A percentile compares a stretch with the other conserved stretches of the same genome.
Conservation (phyloP, 768 basidiomycete species). For the Coprinellus aureogranulatus region DNA sequence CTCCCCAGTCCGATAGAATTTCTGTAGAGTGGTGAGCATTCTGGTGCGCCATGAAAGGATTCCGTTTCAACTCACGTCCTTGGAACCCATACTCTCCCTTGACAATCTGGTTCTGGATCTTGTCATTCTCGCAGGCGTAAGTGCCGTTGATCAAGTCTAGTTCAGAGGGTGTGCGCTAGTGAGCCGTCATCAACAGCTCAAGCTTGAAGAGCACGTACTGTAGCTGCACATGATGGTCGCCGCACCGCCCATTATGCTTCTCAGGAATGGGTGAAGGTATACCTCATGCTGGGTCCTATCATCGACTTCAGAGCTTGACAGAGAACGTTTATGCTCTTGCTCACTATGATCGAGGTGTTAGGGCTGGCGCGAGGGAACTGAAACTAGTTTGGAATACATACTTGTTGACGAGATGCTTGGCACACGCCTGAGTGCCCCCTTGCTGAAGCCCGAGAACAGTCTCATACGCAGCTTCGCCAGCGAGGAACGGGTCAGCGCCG, state of each 20-base stretch:
- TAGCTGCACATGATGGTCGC: constrained; percentile 76
- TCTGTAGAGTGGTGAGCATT: constrained; percentile 26
- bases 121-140: constrained; percentile 74
- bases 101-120: constrained; percentile 68
- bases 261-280: constrained; percentile 67
- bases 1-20: constrained; percentile 75
- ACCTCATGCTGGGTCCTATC: constrained; percentile 79
- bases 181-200: too few species aligned
- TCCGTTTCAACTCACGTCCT: constrained; percentile 47
- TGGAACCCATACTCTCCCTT: constrained; percentile 77
- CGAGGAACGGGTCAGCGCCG: constrained; percentile 83
- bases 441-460: constrained; percentile 81
- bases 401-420: constrained; percentile 83
- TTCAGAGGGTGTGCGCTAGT: not conserved
- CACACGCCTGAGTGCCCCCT: constrained; percentile 80
- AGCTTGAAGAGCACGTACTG: constrained; percentile 37
- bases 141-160: constrained; percentile 66
- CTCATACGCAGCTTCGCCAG: constrained; percentile 76
- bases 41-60: not conserved
- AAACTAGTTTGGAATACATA: too few species aligned
- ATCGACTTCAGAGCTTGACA: constrained; percentile 65
- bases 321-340: constrained; percentile 61
- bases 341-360: constrained; percentile 40
- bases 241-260: constrained; percentile 72
- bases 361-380: not conserved